Base-by-base conservation (phyloP, 306 rosid species). In the Dalbergia cochinchinensis region DNA sequence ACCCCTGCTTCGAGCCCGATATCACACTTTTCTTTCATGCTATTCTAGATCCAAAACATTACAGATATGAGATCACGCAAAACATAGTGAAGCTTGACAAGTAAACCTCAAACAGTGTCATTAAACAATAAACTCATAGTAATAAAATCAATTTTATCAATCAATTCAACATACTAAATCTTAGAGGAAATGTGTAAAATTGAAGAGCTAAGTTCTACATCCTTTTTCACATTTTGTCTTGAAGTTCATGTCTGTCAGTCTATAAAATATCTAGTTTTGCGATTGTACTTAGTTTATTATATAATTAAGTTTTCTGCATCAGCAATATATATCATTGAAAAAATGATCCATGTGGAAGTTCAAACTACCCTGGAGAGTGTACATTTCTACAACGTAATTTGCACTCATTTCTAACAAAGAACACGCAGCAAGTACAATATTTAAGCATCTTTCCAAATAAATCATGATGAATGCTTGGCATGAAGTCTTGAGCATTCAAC, bases 401-500 rank as follows among this genome's bases (percentile, higher is more conserved):
- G 33, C 14, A 78, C 35, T 26, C 31, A 26, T 26, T 73, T 69
- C 8, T 39, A 69, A 45, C 7, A 53, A 6, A 33, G 54, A 74
- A 34, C 19, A 20, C 63, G 26, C 64, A 33, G 62, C 42, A 64
- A 63, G 69, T 19, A 70, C 11, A 41, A 65, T 37, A 35, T 18
- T 60, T 22, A 50, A 39, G 65, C 12, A 61, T 69, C 14, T 20
- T 59, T n/a, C 47, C 41, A 4, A 37, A 0, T 37, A 37, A 37
- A 37, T 37, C 41, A 37, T 37, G 41, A 37, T 37, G 41, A 37
- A 44, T 14, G 19, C 58, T 1, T 15, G 45, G 39, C n/a, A 44
- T 77, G 22, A 76, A 64, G 50, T 68, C 67, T 66, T 73, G 31
- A 66, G 69, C 35, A 53, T 5, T 58, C 51, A 65, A 11, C 57